Evolutionary conservation across 805 yeast genomes (phyloP).

Genomic region (Metschnikowia borealis): DNA sequence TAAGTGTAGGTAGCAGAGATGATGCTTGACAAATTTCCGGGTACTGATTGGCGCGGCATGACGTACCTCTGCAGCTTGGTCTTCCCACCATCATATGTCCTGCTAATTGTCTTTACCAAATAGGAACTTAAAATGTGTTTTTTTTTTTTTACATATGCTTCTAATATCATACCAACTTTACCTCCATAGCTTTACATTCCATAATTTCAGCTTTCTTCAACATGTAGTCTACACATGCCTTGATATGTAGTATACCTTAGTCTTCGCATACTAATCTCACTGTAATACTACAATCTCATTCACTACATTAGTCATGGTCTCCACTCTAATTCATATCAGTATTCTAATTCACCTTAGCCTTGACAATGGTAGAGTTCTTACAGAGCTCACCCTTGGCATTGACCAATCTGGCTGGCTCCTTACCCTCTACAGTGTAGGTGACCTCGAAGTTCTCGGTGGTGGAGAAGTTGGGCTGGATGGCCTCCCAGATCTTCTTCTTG

Average conservation of each 20-base stretch:
- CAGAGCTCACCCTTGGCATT: conserved; percentile 76
- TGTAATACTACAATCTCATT: no score
- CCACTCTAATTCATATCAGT: no score
- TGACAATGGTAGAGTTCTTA: conserved; percentile 65
- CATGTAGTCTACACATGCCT: no score
- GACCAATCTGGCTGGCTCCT: conserved; percentile 66
- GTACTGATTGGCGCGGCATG: conserved; percentile 4
- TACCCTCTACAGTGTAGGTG: conserved; percentile 75
- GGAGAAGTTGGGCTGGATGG: conserved; percentile 85
- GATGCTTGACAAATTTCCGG: neutral
- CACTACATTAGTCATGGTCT: neutral
- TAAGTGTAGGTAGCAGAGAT: neutral
- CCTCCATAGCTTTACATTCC: no score
- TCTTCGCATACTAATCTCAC: neutral
- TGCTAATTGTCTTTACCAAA: no score
- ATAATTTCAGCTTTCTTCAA: no score
- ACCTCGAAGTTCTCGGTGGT: conserved; percentile 76
- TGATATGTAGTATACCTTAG: no score
- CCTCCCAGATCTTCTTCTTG: conserved; percentile 97
- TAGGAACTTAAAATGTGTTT: no score
- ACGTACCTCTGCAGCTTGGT: neutral
- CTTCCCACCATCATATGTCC: no score
- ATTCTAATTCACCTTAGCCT: conserved; percentile 74
- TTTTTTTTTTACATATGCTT: no score
- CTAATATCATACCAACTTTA: no score